Evolutionary conservation across 176 grass and related monocot species (phyloP), one percentile per base, ranked within the genome.

Genomic region (Paspalum notatum): DNA sequence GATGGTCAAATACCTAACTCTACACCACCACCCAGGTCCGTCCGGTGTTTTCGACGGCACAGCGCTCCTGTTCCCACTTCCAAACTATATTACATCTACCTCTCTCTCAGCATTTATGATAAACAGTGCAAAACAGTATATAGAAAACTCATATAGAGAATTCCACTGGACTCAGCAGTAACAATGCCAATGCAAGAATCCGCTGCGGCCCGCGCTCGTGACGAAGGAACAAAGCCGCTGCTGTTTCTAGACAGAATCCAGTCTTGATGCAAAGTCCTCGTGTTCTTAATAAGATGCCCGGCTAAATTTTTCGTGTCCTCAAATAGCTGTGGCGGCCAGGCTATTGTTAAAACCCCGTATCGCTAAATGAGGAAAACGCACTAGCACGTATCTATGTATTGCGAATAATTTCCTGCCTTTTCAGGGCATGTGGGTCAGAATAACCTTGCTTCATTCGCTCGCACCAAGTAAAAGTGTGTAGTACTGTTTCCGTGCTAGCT

Each of bases 331-430:
- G 56, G 52, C 8, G 61, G 57, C 71, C 14, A 48, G 22, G 41
- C 40, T 48, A 78, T 60, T 78, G 43, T 85, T 78, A 60, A 73
- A 2, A 10, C n/a, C 20, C 54, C 32, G 3, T 18, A 77, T 71
- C 14, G 1, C 72, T 72, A 82, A 82, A 85, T 73, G 66, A 40
- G 27, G 83, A 90, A 90, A 57, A 85, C 42, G 78, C 58, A 72
- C 65, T 20, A 50, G 50, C 65, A 63, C 26, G 49, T 27, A 61
- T 38, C n/a, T 66, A 10, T 76, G 83, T 47, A 58, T 39, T 62
- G 15, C 68, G 87, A 69, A 84, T 74, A 80, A 32, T 51, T 74
- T 62, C 74, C 60, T 80, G 69, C 80, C 50, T 83, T 79, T 68
- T 1, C 17, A 43, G n/a, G 32, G 38, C 20, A 70, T 63, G 59